Conservation (phyloP, 2,329 filamentous ascomycete species). For the Juglanconis oblonga region DNA sequence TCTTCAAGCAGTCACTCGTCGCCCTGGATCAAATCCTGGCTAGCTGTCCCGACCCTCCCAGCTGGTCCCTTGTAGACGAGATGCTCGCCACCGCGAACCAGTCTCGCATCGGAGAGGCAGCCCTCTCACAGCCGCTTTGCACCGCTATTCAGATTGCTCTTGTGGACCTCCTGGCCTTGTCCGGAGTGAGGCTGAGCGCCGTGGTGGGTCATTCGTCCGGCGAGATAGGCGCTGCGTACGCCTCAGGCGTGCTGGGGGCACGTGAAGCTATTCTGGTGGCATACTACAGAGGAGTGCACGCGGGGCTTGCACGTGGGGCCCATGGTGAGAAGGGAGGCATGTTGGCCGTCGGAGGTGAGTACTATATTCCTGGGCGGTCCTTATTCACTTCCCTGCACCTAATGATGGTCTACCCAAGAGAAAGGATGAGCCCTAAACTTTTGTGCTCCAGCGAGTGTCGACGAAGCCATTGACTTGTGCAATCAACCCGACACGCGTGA, state of each 20-base stretch:
- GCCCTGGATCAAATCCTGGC: neutral
- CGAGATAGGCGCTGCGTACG: slow-evolving; percentile 44
- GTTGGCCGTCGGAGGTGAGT: neutral
- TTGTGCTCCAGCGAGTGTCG: too few relatives aligned
- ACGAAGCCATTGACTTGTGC: too few relatives aligned
- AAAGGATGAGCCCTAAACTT: too few relatives aligned
- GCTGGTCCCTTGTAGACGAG: neutral
- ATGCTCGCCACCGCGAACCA: neutral
- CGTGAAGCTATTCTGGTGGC: slow-evolving; percentile 36
- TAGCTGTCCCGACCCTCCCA: neutral
- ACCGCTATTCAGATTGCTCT: slow-evolving; percentile 39
- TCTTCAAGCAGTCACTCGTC: neutral
- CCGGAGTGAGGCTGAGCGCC: slow-evolving; percentile 30
- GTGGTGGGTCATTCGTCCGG: slow-evolving; percentile 42
- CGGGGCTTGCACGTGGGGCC: neutral
- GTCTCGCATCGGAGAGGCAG: slow-evolving; percentile 10
- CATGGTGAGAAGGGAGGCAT: neutral
- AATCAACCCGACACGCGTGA: too few relatives aligned
- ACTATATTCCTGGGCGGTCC: too few relatives aligned
- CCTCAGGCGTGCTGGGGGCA: slow-evolving; percentile 32
- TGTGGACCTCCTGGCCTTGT: slow-evolving; percentile 33
- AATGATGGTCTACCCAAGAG: too few relatives aligned
- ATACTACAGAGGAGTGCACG: slow-evolving; percentile 34
- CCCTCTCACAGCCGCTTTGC: slow-evolving; percentile 29
- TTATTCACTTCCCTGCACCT: too few relatives aligned